These are phyloP conservation scores for Piper betle DNA, from an alignment of 164 flowering plant genomes.

Conservation along the genomic window DNA sequence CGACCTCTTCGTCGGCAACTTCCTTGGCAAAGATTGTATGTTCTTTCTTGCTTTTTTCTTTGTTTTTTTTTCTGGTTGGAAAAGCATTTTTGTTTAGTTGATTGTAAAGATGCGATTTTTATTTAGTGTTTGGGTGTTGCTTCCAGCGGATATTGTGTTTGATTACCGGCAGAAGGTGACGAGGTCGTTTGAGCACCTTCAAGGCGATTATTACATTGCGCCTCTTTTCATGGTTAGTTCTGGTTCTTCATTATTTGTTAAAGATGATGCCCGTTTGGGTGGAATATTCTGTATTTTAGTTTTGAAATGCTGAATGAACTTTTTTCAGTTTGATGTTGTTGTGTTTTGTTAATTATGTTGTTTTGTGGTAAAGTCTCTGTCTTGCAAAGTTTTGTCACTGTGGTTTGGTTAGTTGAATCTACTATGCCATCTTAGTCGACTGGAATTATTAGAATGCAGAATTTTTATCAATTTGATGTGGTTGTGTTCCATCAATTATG, in stretches of 20 bases:
- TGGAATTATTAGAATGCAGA: no score
- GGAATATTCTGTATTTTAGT: neutral
- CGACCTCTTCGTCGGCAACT: slow-evolving; percentile 71
- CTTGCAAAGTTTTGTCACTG: no score
- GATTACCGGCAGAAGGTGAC: slow-evolving; percentile 90
- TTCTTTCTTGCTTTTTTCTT: neutral
- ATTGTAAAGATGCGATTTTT: neutral
- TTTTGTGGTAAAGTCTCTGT: no score
- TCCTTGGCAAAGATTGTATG: slow-evolving; percentile 80
- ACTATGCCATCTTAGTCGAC: no score
- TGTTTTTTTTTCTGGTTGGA: neutral
- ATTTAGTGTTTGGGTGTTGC: slow-evolving; percentile 5
- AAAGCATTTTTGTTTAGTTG: neutral
- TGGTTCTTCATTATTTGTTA: neutral
- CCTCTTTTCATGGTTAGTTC: slow-evolving; percentile 66
- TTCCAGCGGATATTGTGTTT: slow-evolving; percentile 85
- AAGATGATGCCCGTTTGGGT: slow-evolving; percentile 2
- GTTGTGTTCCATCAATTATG: no score
- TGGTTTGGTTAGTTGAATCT: no score
- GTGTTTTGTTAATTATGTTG: neutral
- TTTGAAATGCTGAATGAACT: neutral
- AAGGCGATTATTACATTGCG: slow-evolving; percentile 92
- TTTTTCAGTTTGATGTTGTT: neutral
- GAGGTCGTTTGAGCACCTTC: slow-evolving; percentile 76
- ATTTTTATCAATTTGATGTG: no score